These are phyloP conservation scores for Torrubiellomyces zombiae DNA, from an alignment of 2,329 filamentous ascomycete genomes.

Conservation along the genomic window DNA sequence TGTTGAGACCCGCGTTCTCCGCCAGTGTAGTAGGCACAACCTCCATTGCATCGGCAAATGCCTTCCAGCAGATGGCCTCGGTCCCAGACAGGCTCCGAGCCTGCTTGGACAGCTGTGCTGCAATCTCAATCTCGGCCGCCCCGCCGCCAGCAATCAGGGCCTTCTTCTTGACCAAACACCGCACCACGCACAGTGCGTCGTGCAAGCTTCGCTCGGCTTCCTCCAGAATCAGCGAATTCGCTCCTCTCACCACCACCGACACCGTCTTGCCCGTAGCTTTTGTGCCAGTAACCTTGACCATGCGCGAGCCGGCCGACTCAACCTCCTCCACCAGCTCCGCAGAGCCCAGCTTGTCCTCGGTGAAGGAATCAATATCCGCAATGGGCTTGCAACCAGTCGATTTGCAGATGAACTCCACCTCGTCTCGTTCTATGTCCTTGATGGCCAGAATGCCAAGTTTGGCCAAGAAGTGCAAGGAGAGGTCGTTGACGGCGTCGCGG, in stretches of 20 bases:
- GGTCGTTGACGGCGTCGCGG: slow-evolving; percentile 91
- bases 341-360: slow-evolving; percentile 89
- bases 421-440: slow-evolving; percentile 96
- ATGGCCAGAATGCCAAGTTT: slow-evolving; percentile 90
- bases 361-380: slow-evolving; percentile 95
- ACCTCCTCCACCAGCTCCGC: slow-evolving; percentile 91
- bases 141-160: slow-evolving; percentile 96
- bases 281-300: slow-evolving; percentile 89
- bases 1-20: slow-evolving; percentile 94
- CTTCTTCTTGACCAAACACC: slow-evolving; percentile 97
- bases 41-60: slow-evolving; percentile 94
- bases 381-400: slow-evolving; percentile 97
- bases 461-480: slow-evolving; percentile 92
- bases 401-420: slow-evolving; percentile 99
- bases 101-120: slow-evolving; percentile 67
- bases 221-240: slow-evolving; percentile 86
- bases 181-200: slow-evolving; percentile 93
- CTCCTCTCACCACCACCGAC: slow-evolving; percentile 84
- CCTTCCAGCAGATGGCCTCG: slow-evolving; percentile 97
- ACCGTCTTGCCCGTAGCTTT: slow-evolving; percentile 75
- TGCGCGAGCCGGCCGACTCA: slow-evolving; percentile 70
- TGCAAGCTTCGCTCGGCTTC: slow-evolving; percentile 94
- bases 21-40: slow-evolving; percentile 92
- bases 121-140: slow-evolving; percentile 91
- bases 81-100: slow-evolving; percentile 75